A percentile compares a stretch with the other conserved stretches of the same genome.
Evolutionary conservation across 139 green algal genomes (phyloP).

Genomic region (Zygnema cylindricum): DNA sequence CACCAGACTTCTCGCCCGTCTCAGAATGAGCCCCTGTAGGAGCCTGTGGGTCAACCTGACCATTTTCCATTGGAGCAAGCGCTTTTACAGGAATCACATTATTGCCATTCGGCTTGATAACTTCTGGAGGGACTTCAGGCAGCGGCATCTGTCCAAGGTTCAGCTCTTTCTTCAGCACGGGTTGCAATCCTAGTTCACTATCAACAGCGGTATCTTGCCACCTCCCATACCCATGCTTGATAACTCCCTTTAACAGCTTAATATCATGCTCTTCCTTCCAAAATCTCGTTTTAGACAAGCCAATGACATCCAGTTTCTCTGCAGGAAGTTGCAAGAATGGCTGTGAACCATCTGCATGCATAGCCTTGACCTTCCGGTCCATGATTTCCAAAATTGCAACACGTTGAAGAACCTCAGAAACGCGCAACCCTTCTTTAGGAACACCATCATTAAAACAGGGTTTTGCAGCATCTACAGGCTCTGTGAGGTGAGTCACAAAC

Average conservation of each 20-base stretch:
- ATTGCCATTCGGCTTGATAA: neutral
- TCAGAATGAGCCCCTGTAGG: neutral
- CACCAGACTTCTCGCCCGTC: neutral
- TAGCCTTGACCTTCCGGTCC: conserved; percentile 44
- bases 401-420: conserved; percentile 28
- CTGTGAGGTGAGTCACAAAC: conserved; percentile 58
- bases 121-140: too few relatives aligned
- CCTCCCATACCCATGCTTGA: conserved; percentile 53
- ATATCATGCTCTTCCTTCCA: conserved; percentile 18
- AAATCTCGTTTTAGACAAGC: neutral
- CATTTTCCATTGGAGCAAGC: neutral
- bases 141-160: too few relatives aligned
- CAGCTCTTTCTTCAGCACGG: conserved; percentile 9
- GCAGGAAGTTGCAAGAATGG: neutral
- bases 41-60: neutral
- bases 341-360: neutral
- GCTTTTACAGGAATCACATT: neutral
- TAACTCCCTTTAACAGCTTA: conserved; percentile 11
- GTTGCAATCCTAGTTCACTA: neutral
- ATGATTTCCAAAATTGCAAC: conserved; percentile 60
- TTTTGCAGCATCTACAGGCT: neutral
- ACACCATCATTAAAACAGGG: conserved; percentile 52
- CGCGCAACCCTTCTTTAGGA: conserved; percentile 54
- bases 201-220: conserved; percentile 42
- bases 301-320: neutral